Evolutionary conservation across 345 rosid species (phyloP).

Genomic region (Mercurialis annua): DNA sequence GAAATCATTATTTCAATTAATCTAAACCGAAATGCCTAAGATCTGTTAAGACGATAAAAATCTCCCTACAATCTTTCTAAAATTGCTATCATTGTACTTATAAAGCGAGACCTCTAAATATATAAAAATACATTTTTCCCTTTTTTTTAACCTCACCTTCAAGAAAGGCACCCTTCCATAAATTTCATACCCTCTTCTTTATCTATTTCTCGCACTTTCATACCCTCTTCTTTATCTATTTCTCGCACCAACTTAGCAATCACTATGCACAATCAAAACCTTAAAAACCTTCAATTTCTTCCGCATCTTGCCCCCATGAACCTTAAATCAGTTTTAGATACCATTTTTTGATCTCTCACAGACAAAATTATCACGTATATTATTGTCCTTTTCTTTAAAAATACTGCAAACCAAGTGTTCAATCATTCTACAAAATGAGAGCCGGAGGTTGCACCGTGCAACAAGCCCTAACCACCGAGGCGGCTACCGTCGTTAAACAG

Average conservation of each 20-base stretch:
- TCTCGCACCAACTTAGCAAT: too few relatives aligned
- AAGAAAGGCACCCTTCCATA: constrained; percentile 27
- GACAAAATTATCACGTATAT: too few relatives aligned
- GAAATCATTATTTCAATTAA: too few relatives aligned
- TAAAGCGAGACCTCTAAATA: too few relatives aligned
- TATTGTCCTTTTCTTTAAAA: neutral
- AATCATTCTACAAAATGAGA: constrained; percentile 20
- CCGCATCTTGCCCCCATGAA: constrained; percentile 21
- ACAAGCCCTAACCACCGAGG: constrained; percentile 32
- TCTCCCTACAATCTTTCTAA: too few relatives aligned
- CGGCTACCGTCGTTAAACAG: constrained; percentile 27
- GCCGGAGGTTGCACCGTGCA: constrained; percentile 33
- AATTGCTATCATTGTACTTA: too few relatives aligned
- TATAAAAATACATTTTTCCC: too few relatives aligned
- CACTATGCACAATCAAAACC: too few relatives aligned
- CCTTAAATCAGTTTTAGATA: constrained; percentile 15
- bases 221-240: neutral
- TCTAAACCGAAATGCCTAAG: too few relatives aligned
- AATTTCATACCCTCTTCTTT: constrained; percentile 13
- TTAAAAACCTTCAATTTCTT: neutral
- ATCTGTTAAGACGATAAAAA: too few relatives aligned
- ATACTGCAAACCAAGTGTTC: neutral
- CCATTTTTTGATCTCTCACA: constrained; percentile 18
- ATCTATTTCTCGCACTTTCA: constrained; percentile 24
- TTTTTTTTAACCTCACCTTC: constrained; percentile 24